These are phyloP conservation scores for Rubroboletus pulcherrimus DNA, from an alignment of 768 basidiomycete species.

Conservation along the genomic window DNA sequence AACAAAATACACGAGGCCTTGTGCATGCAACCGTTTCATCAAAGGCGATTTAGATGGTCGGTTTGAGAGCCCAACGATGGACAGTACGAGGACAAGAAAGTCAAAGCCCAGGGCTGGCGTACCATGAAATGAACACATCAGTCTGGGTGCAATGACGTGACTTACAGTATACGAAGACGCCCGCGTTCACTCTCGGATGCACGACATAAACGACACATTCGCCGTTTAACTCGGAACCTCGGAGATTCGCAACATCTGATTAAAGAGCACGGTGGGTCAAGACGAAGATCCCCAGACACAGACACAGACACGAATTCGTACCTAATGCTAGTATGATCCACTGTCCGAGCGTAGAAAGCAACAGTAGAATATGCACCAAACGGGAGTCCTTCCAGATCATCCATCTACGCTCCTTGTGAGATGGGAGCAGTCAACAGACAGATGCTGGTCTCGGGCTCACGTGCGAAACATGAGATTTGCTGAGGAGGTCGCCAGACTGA, in stretches of 20 bases:
- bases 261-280: background rate
- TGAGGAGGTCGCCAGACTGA: conserved; percentile 19
- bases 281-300: background rate
- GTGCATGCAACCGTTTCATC: conserved; percentile 12
- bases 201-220: background rate
- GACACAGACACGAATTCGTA: background rate
- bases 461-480: conserved; percentile 29
- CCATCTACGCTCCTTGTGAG: conserved; percentile 20
- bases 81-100: conserved; percentile 18
- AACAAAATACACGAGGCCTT: conserved; percentile 22
- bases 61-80: conserved; percentile 14
- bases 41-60: conserved; percentile 15
- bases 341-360: conserved; percentile 14
- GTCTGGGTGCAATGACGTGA: background rate
- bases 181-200: conserved; percentile 1
- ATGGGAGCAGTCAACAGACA: background rate
- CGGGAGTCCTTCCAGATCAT: conserved; percentile 23
- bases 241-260: conserved; percentile 16
- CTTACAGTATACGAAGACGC: conserved; percentile 21
- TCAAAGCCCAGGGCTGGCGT: conserved; percentile 22
- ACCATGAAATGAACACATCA: background rate
- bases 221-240: background rate
- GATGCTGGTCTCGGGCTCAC: conserved; percentile 9
- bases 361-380: conserved; percentile 15
- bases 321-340: conserved; percentile 22